Percentiles rank a stretch among this genome's conserved stretches.
Evolutionary conservation across 2,329 filamentous ascomycete species (phyloP).

Genomic region (Hymenoscyphus linearis): DNA sequence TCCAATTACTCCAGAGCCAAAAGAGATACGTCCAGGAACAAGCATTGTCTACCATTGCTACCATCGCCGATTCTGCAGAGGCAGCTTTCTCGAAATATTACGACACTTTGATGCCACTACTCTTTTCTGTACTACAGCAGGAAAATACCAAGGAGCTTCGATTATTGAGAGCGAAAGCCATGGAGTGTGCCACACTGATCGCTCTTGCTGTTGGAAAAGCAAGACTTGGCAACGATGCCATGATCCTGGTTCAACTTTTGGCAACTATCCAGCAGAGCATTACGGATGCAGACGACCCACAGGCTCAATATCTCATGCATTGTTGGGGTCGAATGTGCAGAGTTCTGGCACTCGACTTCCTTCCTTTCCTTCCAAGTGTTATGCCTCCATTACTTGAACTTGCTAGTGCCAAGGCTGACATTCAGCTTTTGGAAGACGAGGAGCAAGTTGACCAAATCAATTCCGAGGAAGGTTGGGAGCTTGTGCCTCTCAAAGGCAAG

Average conservation of each 20-base stretch:
- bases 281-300: slow-evolving; percentile 86
- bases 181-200: slow-evolving; percentile 97
- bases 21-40: slow-evolving; percentile 98
- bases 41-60: slow-evolving; percentile 94
- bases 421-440: slow-evolving; percentile 91
- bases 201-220: slow-evolving; percentile 92
- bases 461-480: slow-evolving; percentile 94
- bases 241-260: slow-evolving; percentile 80
- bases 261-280: slow-evolving; percentile 83
- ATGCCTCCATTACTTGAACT: slow-evolving; percentile 91
- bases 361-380: slow-evolving; percentile 86
- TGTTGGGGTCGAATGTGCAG: slow-evolving; percentile 99
- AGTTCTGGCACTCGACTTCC: slow-evolving; percentile 82
- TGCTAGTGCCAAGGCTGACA: slow-evolving; percentile 92
- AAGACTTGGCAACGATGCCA: slow-evolving; percentile 80
- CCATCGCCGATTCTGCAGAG: slow-evolving; percentile 97
- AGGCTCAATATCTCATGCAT: slow-evolving; percentile 94
- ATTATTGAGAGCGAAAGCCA: slow-evolving; percentile 88
- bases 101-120: slow-evolving; percentile 87
- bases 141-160: slow-evolving; percentile 93
- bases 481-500: slow-evolving; percentile 95
- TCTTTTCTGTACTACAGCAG: slow-evolving; percentile 82
- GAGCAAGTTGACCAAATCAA: slow-evolving; percentile 90
- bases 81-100: slow-evolving; percentile 94
- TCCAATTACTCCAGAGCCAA: slow-evolving; percentile 81